Evolutionary conservation across 768 basidiomycete species (phyloP), one percentile per base, ranked within the genome.

Genomic region (Tricholoma saponaceum): DNA sequence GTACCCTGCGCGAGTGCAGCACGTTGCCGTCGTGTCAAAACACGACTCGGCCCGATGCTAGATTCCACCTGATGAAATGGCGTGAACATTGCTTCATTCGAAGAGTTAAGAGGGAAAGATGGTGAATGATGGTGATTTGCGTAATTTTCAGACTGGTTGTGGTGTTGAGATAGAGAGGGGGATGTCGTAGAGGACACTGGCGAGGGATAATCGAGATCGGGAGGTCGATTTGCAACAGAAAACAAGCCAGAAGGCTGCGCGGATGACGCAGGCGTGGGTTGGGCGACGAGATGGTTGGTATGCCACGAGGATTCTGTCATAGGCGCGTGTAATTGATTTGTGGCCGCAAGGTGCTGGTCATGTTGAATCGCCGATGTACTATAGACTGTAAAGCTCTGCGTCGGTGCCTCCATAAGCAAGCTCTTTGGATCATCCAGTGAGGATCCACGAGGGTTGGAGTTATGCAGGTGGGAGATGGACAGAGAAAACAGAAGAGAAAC

Each of bases 21-120:
- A 55, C 70, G 72, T 62, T 78, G 79, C 39, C 79, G 72, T 41
- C 83, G 78, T 39, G 77, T 77, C 30, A 72, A 58, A 51, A 74
- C 70, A 58, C 84, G 80, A 59, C 72, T 70, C 49, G 84, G 83
- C 0, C 83, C 84, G 59, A 82, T 77, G 70, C 75, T 82, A 28
- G 80, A 71, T 12, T 79, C 72, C 37, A 82, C 70, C 69, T 82
- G 82, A 35, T 64, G 57, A 51, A 78, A 73, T 9, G 58, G 51
- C 12, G 72, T 58, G 41, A 61, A 51, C n/a, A 61, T 57, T 52
- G 54, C 32, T 28, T 69, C 62, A 52, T 60, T 61, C n/a, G 58
- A 52, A 55, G 56, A 54, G 55, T 30, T 55, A 51, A 61, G 54
- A 60, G 61, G 66, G 14, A 63, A 58, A 54, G 65, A 57, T 41